Conservation (phyloP, 345 rosid species). For the Kernera saxatilis region DNA sequence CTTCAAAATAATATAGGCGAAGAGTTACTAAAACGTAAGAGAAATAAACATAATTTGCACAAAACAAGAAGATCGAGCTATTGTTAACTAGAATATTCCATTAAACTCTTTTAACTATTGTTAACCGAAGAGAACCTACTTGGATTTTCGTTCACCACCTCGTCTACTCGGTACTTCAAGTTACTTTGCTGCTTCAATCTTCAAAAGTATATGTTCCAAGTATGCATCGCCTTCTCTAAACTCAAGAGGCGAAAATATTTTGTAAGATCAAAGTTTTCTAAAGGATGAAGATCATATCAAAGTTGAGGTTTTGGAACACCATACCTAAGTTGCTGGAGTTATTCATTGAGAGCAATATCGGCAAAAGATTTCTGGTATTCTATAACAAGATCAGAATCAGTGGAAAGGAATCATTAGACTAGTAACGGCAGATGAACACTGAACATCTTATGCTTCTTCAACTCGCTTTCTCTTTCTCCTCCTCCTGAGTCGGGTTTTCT, state of each 20-base stretch:
- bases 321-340: conserved; percentile 28
- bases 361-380: conserved; percentile 49
- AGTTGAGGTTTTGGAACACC: conserved; percentile 1
- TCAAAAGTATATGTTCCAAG: conserved; percentile 51
- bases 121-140: conserved; percentile 45
- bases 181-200: conserved; percentile 49
- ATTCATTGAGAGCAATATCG: conserved; percentile 41
- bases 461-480: conserved; percentile 61
- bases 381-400: conserved; percentile 28
- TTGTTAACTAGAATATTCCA: too few relatives aligned
- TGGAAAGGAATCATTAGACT: neutral
- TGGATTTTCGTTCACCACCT: conserved; percentile 54
- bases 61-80: too few relatives aligned
- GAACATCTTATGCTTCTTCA: conserved; percentile 51
- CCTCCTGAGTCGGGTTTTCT: conserved; percentile 43
- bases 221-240: conserved; percentile 40
- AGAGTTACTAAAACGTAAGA: too few relatives aligned
- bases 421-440: conserved; percentile 2
- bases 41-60: too few relatives aligned
- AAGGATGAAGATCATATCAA: too few relatives aligned
- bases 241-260: conserved; percentile 26
- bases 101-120: too few relatives aligned
- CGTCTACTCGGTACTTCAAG: conserved; percentile 56
- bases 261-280: neutral
- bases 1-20: too few relatives aligned